phyloP scores from a whole-genome alignment of 345 rosid species.

The Rhodomyrtus tomentosa region DNA sequence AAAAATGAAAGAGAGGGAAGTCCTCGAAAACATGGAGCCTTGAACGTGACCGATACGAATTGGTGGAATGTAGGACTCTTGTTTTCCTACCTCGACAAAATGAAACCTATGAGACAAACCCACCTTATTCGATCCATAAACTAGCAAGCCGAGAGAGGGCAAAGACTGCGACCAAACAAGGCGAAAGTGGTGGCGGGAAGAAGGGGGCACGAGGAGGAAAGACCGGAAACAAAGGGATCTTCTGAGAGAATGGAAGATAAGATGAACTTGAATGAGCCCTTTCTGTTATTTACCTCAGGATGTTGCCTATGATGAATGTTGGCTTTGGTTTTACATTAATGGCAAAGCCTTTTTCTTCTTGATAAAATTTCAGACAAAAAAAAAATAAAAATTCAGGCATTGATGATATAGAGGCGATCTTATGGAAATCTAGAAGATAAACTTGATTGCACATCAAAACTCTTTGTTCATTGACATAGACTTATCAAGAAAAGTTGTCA shows the following conservation, averaged over 20 bases:
- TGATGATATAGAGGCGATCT: too few species aligned
- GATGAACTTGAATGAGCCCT: not conserved
- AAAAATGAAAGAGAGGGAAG: not conserved
- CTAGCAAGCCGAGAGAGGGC: not conserved
- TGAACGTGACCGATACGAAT: not conserved
- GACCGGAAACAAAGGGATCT: not conserved
- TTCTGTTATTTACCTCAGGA: too few species aligned
- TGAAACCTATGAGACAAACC: not conserved
- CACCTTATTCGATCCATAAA: not conserved
- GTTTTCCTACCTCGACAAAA: not conserved
- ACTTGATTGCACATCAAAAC: too few species aligned
- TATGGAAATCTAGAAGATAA: too few species aligned
- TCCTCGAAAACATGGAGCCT: not conserved
- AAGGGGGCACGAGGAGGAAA: not conserved
- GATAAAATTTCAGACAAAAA: too few species aligned
- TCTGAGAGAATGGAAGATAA: not conserved
- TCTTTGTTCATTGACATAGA: too few species aligned
- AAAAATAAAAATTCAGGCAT: too few species aligned
- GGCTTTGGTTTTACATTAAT: too few species aligned
- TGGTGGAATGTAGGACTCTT: not conserved
- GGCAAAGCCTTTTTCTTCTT: too few species aligned
- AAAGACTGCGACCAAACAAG: not conserved
- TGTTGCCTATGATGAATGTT: too few species aligned
- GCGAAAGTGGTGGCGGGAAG: fast-evolving
- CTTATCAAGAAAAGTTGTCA: too few species aligned